phyloP scores from a whole-genome alignment of 371 early-diverging fungal genomes.

The Saksenaea oblongispora region DNA sequence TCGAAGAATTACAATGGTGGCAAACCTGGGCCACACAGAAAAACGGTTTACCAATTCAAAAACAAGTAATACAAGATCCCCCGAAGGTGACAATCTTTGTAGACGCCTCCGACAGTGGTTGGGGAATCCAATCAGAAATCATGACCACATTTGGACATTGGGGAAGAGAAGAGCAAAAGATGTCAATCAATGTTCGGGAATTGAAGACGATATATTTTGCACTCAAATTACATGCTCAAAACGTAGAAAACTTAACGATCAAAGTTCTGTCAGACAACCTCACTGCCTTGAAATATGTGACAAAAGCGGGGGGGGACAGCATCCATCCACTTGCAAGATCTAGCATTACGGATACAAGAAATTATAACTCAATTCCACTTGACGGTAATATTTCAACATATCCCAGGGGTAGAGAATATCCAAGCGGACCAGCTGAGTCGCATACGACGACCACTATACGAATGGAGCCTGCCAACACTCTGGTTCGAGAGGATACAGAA shows the following conservation, averaged over 20 bases:
- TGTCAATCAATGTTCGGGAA: not conserved
- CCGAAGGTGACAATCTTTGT: slow-evolving; percentile 5
- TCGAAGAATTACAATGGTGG: slow-evolving; percentile 6
- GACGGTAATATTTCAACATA: slow-evolving; percentile 14
- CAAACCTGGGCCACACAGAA: not conserved
- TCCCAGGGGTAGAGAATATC: slow-evolving; percentile 13
- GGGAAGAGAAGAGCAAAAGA: not conserved
- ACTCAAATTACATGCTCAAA: not conserved
- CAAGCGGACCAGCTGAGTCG: slow-evolving; percentile 14
- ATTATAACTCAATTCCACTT: slow-evolving; percentile 14
- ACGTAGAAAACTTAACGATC: not conserved
- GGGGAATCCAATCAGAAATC: not conserved
- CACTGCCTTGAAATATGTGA: slow-evolving; percentile 17
- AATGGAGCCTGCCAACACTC: slow-evolving; percentile 6
- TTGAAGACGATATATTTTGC: not conserved
- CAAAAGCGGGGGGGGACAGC: slow-evolving; percentile 21
- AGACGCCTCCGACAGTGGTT: slow-evolving; percentile 14
- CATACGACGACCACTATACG: slow-evolving; percentile 17
- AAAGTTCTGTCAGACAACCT: slow-evolving; percentile 9
- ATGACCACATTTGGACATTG: not conserved
- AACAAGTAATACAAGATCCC: not conserved
- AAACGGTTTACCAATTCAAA: slow-evolving; percentile 9
- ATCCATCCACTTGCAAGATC: slow-evolving; percentile 10
- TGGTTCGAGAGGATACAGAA: slow-evolving; percentile 7
- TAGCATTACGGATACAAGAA: slow-evolving; percentile 21